Conservation (phyloP, 352 stramenopile species). For the Thalassiosira exigua region DNA sequence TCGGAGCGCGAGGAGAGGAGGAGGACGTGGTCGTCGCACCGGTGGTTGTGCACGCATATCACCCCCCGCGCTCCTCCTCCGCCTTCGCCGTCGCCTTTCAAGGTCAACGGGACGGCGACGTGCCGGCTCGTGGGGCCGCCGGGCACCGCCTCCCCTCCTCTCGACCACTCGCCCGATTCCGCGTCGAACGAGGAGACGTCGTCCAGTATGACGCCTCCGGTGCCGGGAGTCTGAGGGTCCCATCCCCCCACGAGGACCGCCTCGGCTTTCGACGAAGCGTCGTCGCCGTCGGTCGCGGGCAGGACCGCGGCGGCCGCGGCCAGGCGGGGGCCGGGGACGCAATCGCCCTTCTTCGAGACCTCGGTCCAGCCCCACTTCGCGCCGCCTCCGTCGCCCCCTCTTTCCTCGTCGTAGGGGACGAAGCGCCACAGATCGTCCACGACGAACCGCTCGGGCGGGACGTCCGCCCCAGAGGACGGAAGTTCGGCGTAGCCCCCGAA, state of each 20-base stretch:
- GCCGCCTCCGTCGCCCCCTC: no score
- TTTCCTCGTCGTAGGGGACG: conserved; percentile 25
- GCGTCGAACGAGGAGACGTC: conserved; percentile 54
- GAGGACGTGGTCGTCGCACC: conserved; percentile 69
- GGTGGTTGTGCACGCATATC: no score
- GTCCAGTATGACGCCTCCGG: conserved; percentile 76
- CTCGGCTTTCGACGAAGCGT: not conserved
- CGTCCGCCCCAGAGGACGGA: not conserved
- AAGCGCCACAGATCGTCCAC: conserved; percentile 77
- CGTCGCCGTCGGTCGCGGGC: not conserved
- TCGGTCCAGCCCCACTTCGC: conserved; percentile 38
- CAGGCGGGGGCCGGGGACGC: conserved; percentile 63
- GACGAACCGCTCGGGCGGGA: conserved; percentile 42
- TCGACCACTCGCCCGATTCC: conserved; percentile 31
- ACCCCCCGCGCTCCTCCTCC: no score
- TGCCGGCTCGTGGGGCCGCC: conserved; percentile 70
- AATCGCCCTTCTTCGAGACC: conserved; percentile 14
- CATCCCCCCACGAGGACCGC: conserved; percentile 72
- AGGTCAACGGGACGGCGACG: conserved; percentile 61
- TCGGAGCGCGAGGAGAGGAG: conserved; percentile 47
- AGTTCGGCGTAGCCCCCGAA: conserved; percentile 82
- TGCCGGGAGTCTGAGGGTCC: conserved; percentile 72
- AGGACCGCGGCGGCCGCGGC: conserved; percentile 52
- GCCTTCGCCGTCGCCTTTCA: no score
- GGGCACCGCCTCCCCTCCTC: conserved; percentile 34